Evolutionary conservation across 768 basidiomycete genomes (phyloP), one percentile per base, ranked within the genome.

Genomic region (Mycena alexandri): DNA sequence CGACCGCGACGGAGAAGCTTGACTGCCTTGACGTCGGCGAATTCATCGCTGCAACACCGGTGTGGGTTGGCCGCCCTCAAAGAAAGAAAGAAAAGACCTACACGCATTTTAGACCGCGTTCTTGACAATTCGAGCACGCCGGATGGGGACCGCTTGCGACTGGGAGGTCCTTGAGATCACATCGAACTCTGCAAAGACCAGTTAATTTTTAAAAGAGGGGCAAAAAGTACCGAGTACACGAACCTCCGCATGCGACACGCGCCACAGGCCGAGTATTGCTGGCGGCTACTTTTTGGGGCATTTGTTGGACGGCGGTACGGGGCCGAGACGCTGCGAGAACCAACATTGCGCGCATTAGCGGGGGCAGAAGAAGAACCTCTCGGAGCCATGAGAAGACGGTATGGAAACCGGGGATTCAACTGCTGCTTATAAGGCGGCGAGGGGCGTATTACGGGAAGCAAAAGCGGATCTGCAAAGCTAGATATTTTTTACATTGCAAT

Each of bases 61-160:
- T 29, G 53, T 47, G 5, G 53, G 60, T 29, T 38, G 51, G 38
- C 38, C 38, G 38, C 14, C 3, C 1, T 12, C 13, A 17, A 24
- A 6, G 10, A 25, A 43, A 22, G 51, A 44, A 66, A 44, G 44
- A 46, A n/a, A 46, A 16, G 19, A 87, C 94, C 72, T 83, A 95
- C 94, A 97, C 91, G 92, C 96, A 97, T 86, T 94, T 93, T 42
- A 95, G 86, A 24, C 89, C 90, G 48, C 96, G 91, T 77, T 96
- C 94, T 72, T 84, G 89, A 79, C 96, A 98, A 76, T 97, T 97
- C 10, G 94, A 93, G 78, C 96, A 98, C 11, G 88, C 85, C 2
- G 86, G 82, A 71, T 78, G 78, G 50, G 79, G 77, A 21, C 82
- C 82, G n/a, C 83, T 76, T 51, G 85, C 79, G 44, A 88, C 79